phyloP scores from a whole-genome alignment of 371 early-diverging fungal genomes.

The Blastocladiella emersonii region DNA sequence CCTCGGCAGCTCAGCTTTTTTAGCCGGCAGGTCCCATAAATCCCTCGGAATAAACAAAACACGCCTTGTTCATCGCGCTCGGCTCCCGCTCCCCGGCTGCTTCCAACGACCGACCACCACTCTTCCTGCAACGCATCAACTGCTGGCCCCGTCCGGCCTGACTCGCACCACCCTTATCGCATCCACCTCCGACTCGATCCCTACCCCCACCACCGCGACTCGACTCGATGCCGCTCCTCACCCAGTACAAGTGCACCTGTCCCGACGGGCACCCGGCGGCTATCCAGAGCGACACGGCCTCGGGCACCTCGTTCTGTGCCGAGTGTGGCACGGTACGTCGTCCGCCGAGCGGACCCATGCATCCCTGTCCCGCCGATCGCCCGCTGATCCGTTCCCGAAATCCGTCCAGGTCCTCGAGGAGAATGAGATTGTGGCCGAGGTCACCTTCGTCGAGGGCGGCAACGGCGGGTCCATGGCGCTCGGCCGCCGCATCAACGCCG shows the following conservation, averaged over 20 bases:
- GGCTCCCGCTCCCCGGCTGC: too few species aligned
- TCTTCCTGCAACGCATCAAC: too few species aligned
- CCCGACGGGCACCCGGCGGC: background rate
- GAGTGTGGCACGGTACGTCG: slow-evolving; percentile 29
- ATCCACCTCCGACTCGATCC: too few species aligned
- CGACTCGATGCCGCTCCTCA: background rate
- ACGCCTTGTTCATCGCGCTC: too few species aligned
- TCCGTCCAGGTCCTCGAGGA: slow-evolving; percentile 78
- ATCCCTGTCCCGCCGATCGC: background rate
- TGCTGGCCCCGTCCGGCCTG: too few species aligned
- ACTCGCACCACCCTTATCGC: too few species aligned
- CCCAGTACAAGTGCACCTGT: slow-evolving; percentile 8
- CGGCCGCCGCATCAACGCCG: slow-evolving; percentile 55
- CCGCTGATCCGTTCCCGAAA: too few species aligned
- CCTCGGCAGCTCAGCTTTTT: too few species aligned
- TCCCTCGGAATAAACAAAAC: too few species aligned
- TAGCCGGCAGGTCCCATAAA: too few species aligned
- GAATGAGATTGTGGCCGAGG: slow-evolving; percentile 85
- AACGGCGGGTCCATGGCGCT: slow-evolving; percentile 73
- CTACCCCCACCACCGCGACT: too few species aligned
- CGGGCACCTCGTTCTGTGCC: slow-evolving; percentile 22
- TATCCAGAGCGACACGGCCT: slow-evolving; percentile 19
- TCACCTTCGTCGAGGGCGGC: slow-evolving; percentile 78
- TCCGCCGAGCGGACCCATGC: background rate
- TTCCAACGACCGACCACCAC: too few species aligned